Percentiles rank a stretch among this genome's conserved stretches.
These are phyloP conservation scores for Asterella californica DNA, from an alignment of 225 moss, liverwort and hornwort species.

Conservation along the genomic window DNA sequence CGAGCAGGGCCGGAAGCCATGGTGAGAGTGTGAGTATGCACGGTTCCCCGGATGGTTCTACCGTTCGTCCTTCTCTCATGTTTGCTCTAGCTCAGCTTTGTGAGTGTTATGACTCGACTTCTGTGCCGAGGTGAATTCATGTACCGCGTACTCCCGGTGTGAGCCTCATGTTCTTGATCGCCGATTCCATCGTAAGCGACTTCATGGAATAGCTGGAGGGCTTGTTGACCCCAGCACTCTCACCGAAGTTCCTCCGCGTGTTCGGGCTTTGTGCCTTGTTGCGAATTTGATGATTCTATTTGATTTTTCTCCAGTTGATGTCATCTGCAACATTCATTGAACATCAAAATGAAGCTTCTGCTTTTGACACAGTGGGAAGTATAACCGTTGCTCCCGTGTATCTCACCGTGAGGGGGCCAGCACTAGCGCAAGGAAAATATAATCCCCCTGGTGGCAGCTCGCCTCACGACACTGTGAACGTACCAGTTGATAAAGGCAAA, in stretches of 20 bases:
- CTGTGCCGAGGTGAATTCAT: background rate
- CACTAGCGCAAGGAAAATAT: background rate
- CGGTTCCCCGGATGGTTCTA: background rate
- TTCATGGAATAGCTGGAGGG: background rate
- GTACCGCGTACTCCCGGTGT: background rate
- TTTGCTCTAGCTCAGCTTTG: background rate
- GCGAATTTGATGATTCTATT: conserved; percentile 4
- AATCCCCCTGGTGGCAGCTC: conserved; percentile 11
- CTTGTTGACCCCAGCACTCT: background rate
- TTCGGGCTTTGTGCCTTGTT: background rate
- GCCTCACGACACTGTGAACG: background rate
- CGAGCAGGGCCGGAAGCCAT: conserved; percentile 43
- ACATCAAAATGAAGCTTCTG: conserved; percentile 17
- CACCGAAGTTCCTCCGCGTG: background rate
- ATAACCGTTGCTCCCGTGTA: background rate
- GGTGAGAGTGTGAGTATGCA: conserved; percentile 50
- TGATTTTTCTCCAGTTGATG: conserved; percentile 27
- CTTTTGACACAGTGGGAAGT: conserved; percentile 13
- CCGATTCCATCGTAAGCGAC: background rate
- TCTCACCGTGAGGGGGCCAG: background rate
- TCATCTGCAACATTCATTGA: conserved; percentile 26
- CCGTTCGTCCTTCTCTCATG: background rate
- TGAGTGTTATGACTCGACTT: background rate
- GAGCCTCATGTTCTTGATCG: background rate
- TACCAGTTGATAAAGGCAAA: conserved; percentile 3